Base-by-base conservation (phyloP, 805 yeast species). In the Myxozyma monticola region DNA sequence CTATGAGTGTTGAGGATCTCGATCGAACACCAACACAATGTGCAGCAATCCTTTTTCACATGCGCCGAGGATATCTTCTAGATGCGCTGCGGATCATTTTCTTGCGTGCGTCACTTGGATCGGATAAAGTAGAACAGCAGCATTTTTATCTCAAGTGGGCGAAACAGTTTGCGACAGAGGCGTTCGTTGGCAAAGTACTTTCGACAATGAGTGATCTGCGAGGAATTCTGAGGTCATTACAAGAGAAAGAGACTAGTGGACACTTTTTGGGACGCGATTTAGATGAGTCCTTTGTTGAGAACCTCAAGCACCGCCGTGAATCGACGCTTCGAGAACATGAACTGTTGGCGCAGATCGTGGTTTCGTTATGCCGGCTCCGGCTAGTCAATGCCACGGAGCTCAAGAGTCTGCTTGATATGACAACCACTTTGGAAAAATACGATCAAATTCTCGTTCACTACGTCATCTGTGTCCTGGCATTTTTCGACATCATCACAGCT, bases 21-120 rank as follows among this genome's bases (percentile, higher is more conserved):
- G 71, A 65, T 37, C 51, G 71, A 33, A 51, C 61, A 22, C 64
- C 68, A 1, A 51, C 62, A 33, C 64, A 65, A 55, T 54, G 69
- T 18, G 96, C 93, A 0, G 77, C 81, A 51, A 77, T 85, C 4
- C 75, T 80, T 8, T 88, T 78, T 65, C 86, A 81, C 62, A 70
- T 79, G 45, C 76, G 97, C 60, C 76, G 84, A 45, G 84, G 81
- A 60, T 84, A 79, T 56, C 80, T 90, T n/a, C 67, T 91, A 36
- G 87, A 85, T 49, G 51, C 60, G n/a, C 20, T 57, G 7, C 51
- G 63, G 14, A 29, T 38, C 5, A 42, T 68, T 3, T 56, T 65
- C 51, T 52, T 59, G 6, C 20, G 37, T 29, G 36, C 49, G 15
- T 25, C 37, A 17, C n/a, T 39, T 15, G 25, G 29, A 14, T 38